Base-by-base conservation (phyloP, 2,329 filamentous ascomycete genomes). In the Alternaria sp. region DNA sequence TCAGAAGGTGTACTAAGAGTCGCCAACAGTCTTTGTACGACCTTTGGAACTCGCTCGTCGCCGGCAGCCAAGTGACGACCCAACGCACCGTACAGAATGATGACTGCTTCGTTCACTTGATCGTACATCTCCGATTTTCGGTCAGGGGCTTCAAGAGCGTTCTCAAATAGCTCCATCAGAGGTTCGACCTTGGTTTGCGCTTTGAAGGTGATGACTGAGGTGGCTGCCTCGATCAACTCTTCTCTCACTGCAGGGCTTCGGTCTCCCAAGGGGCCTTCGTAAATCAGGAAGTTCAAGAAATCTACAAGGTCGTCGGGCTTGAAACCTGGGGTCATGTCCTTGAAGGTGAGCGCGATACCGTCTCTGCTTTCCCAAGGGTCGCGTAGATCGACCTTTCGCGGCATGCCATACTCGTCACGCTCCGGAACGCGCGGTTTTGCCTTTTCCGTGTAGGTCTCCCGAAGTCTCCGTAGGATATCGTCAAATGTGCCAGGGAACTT, bases 1-100 rank as follows among this genome's bases (percentile, higher is more conserved):
- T 99, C 95, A 0, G 95, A 98, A 28, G 95, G 95, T 11, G 94
- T 98, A 76, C 90, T 95, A 42, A 99, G 82, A 6, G 96, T 97
- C 23, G 88, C 87, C 55, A 99, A 84, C 23, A 99, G 83, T 62
- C 93, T 88, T 67, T 94, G 89, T 50, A 99, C 89, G 44, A 99
- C 95, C 56, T 90, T 88, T 1, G 93, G 92, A 48, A 98, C 87
- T 70, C 96, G 93, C 65, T 87, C 80, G 76, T 99, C 95, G n/a
- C 93, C 92, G 7, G 88, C 79, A 66, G 90, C 87, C 58, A 99
- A 81, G 81, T 99, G 95, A 51, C 91, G 88, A 41, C 93, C 95
- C 36, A 99, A 81, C 51, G 96, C 94, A 74, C 95, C 95, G 70
- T 99, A 99, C 76, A 99, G 90, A 69, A 99, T 95, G 68, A 99